Evolutionary conservation across 1,284 basidiomycete genomes (phyloP).

Genomic region (Puccinia coronata): DNA sequence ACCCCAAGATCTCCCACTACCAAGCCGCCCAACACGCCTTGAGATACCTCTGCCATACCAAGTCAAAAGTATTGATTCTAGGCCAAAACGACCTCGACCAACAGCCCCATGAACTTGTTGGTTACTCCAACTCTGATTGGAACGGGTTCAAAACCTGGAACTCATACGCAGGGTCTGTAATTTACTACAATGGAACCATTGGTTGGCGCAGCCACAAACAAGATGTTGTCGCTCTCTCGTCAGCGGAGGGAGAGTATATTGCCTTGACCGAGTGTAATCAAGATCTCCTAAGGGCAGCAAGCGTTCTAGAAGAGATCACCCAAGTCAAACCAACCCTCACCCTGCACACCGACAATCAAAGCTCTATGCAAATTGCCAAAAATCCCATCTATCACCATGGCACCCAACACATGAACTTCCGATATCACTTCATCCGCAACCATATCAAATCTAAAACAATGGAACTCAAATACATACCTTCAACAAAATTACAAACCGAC

Average conservation of each 20-base stretch:
- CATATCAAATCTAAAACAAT: background rate
- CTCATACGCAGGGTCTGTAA: too few relatives aligned
- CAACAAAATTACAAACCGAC: too few relatives aligned
- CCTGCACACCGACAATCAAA: too few relatives aligned
- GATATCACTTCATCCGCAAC: conserved; percentile 21
- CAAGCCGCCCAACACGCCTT: background rate
- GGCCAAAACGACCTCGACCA: background rate
- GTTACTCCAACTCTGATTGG: conserved; percentile 14
- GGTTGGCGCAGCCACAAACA: too few relatives aligned
- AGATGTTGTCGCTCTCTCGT: conserved; percentile 14
- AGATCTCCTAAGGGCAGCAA: too few relatives aligned
- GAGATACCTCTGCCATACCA: background rate
- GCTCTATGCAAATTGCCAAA: too few relatives aligned
- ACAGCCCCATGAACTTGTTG: background rate
- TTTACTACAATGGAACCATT: too few relatives aligned
- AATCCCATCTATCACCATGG: too few relatives aligned
- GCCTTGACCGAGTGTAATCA: conserved; percentile 16
- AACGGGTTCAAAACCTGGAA: conserved; percentile 11
- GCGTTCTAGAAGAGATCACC: too few relatives aligned
- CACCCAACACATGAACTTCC: background rate
- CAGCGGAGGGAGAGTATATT: conserved; percentile 8
- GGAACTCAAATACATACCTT: background rate
- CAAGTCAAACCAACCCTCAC: too few relatives aligned
- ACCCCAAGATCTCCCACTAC: background rate
- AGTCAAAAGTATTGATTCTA: background rate